Base-by-base conservation (phyloP, 1,284 basidiomycete species). In the Pulchroboletus neoregius region DNA sequence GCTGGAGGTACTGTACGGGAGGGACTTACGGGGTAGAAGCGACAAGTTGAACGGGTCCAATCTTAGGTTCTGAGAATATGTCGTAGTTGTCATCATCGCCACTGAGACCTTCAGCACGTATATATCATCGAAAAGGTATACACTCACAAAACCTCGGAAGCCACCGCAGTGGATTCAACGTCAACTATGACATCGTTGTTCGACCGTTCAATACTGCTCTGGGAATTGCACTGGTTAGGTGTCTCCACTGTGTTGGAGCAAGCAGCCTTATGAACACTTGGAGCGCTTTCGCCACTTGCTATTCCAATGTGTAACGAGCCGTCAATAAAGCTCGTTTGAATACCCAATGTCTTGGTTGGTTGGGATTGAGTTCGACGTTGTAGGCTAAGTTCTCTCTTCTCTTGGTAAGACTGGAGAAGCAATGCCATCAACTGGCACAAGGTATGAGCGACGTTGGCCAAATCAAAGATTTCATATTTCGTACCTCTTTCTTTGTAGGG, bases 401-500 rank as follows among this genome's bases (percentile, higher is more conserved):
- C 56, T 31, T 64, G 50, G 16, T 64, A 63, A 34, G 53, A 51
- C 39, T 58, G 61, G 16, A 65, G 48, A 30, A 64, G 48, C 13
- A 60, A 40, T 31, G 44, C 49, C 58, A 62, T 64, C 43, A 64
- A 42, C 60, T 66, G 24, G 6, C 30, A 40, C 9, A 10, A 34
- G 20, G 34, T 12, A 23, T 61, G 18, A 61, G 39, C 7, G 6
- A 52, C 36, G 15, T 31, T 13, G n/a, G 36, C 16, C 26, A n/a
- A 16, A 13, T 20, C 11, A 37, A 30, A n/a, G 16, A 58, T 16
- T 3, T 2, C 5, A 11, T 22, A 12, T 11, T 39, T 12, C 39
- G 13, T 44, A 62, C 61, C 43, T 63, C 57, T 46, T 50, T 58
- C 55, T 64, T 62, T 13, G 63, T 62, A 26, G 42, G 52, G 3